phyloP scores from a whole-genome alignment of 179 eudicot genomes.

The Heliamphora pulchella region DNA sequence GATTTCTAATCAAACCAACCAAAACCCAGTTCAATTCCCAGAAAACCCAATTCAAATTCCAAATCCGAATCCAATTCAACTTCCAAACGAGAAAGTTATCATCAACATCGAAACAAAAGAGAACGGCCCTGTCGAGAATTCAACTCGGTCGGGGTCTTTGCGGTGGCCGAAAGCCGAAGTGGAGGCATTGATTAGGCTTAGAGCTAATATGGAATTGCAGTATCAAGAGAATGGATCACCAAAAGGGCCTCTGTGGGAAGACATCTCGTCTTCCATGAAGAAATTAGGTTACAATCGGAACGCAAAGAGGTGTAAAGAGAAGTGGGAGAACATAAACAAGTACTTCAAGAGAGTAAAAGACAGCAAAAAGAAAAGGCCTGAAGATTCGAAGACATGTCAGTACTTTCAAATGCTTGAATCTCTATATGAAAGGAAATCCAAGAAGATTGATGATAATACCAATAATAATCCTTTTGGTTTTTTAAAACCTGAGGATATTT shows the following conservation, averaged over 20 bases:
- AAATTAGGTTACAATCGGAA: conserved; percentile 35
- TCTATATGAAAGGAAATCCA: conserved; percentile 27
- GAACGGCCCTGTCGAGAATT: conserved; percentile 17
- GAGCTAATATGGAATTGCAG: conserved; percentile 30
- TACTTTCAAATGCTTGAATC: conserved; percentile 34
- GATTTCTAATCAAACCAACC: conserved; percentile 31
- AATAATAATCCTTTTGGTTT: conserved; percentile 34
- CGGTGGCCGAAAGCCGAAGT: conserved; percentile 48
- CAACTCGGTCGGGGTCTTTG: conserved; percentile 18
- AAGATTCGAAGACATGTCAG: conserved; percentile 36
- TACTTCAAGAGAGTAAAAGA: conserved; percentile 45
- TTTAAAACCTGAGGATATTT: conserved; percentile 53
- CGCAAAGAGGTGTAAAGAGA: conserved; percentile 47
- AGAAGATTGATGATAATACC: conserved; percentile 26
- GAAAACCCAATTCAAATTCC: conserved; percentile 10
- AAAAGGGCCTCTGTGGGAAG: conserved; percentile 45
- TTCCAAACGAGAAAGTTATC: conserved; percentile 11
- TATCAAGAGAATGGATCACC: conserved; percentile 35
- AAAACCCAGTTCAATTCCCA: conserved; percentile 13
- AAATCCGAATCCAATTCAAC: background rate
- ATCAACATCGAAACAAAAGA: conserved; percentile 17
- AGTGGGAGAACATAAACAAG: conserved; percentile 56
- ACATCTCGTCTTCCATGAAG: conserved; percentile 34
- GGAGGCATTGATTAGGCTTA: conserved; percentile 36
- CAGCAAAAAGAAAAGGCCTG: conserved; percentile 38